Conservation (phyloP, 768 basidiomycete genomes). For the Suillus paluster region DNA sequence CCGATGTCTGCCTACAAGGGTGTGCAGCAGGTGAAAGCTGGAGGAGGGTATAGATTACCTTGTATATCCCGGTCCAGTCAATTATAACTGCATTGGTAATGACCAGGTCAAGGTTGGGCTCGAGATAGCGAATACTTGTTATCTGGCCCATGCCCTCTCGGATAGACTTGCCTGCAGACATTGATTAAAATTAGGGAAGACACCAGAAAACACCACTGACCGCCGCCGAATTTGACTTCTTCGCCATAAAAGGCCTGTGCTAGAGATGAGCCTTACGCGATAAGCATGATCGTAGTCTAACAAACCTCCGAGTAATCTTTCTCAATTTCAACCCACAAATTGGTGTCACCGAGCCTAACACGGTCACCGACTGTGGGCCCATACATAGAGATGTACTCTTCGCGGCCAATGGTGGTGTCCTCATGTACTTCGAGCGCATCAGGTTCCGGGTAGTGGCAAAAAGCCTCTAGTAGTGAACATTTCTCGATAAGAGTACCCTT, state of each 20-base stretch:
- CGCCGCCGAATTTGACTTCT: conserved; percentile 98
- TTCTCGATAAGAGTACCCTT: conserved; percentile 52
- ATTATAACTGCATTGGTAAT: conserved; percentile 95
- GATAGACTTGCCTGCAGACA: conserved; percentile 78
- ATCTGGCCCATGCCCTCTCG: conserved; percentile 98
- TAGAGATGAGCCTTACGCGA: background rate
- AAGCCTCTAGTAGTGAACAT: conserved; percentile 60
- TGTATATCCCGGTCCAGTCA: conserved; percentile 96
- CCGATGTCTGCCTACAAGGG: conserved; percentile 87
- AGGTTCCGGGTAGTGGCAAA: conserved; percentile 72
- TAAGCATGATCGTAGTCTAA: background rate
- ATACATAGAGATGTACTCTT: conserved; percentile 90
- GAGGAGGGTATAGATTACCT: conserved; percentile 49
- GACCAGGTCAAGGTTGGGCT: conserved; percentile 79
- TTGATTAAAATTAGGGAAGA: background rate
- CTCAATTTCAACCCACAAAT: conserved; percentile 92
- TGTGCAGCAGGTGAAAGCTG: conserved; percentile 8
- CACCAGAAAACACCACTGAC: conserved; percentile 38
- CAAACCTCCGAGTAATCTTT: conserved; percentile 74
- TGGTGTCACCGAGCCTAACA: conserved; percentile 86
- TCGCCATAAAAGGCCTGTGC: conserved; percentile 86
- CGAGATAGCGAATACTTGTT: conserved; percentile 65
- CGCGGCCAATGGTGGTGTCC: conserved; percentile 64
- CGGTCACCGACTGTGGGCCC: conserved; percentile 94
- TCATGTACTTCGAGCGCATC: conserved; percentile 52